These are phyloP conservation scores for Leucocoprinus sp. DNA, from an alignment of 768 basidiomycete genomes.

Conservation along the genomic window DNA sequence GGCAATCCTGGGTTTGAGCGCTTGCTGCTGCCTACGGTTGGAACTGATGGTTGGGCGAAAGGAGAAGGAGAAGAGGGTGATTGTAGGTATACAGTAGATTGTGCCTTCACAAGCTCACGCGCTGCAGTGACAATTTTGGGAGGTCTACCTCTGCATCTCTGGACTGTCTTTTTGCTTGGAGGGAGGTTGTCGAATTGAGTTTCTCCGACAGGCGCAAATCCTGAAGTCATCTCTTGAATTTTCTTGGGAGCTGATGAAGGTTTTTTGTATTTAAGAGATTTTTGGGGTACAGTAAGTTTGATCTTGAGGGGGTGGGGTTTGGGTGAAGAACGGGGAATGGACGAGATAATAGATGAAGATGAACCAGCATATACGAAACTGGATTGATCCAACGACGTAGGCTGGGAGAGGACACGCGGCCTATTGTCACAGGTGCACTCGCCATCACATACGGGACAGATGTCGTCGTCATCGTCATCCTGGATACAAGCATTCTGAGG, in stretches of 20 bases:
- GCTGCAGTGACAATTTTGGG: slow-evolving; percentile 36
- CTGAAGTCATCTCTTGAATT: slow-evolving; percentile 29
- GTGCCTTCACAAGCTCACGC: slow-evolving; percentile 21
- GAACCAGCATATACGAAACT: slow-evolving; percentile 27
- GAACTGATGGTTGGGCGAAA: slow-evolving; percentile 2
- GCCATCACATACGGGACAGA: slow-evolving; percentile 87
- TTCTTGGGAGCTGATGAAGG: slow-evolving; percentile 16
- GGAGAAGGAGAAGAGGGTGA: slow-evolving; percentile 3
- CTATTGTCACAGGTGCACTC: slow-evolving; percentile 72
- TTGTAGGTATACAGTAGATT: slow-evolving; percentile 2
- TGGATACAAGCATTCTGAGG: slow-evolving; percentile 30
- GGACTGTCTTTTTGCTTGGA: slow-evolving; percentile 14
- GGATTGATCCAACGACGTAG: slow-evolving; percentile 29
- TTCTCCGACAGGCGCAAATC: slow-evolving; percentile 31
- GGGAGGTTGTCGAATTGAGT: slow-evolving; percentile 14
- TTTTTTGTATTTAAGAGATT: slow-evolving; percentile 38
- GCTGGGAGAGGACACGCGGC: slow-evolving; percentile 17
- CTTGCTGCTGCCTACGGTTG: slow-evolving; percentile 11
- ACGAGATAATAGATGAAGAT: slow-evolving; percentile 28
- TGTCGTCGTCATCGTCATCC: slow-evolving; percentile 79
- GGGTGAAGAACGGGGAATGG: slow-evolving; percentile 21
- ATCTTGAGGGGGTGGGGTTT: slow-evolving; percentile 50
- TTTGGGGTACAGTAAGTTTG: slow-evolving; percentile 59
- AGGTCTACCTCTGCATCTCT: slow-evolving; percentile 50
- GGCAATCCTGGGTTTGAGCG: slow-evolving; percentile 15